A percentile compares a stretch with the other conserved stretches of the same genome.
Evolutionary conservation across 768 basidiomycete species (phyloP).

Genomic region (Filobasidium wieringae): DNA sequence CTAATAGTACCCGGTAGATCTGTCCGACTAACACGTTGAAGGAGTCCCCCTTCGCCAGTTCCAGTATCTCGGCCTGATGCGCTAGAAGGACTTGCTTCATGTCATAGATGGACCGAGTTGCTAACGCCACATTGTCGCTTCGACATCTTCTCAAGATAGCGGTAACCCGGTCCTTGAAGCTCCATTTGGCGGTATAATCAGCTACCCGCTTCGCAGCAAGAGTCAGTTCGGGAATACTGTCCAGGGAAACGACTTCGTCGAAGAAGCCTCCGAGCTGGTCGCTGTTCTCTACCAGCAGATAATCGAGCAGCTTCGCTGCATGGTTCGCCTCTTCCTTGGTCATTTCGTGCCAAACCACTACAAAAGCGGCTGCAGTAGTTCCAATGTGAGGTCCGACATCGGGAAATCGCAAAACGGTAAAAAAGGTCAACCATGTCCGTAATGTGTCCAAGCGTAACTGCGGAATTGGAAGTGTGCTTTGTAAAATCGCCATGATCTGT

Average conservation of each 20-base stretch:
- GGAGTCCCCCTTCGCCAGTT: conserved; percentile 66
- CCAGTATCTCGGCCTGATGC: conserved; percentile 47
- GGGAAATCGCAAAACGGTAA: conserved; percentile 51
- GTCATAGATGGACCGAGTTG: conserved; percentile 61
- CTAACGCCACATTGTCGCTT: conserved; percentile 71
- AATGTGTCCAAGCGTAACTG: conserved; percentile 70
- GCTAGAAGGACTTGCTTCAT: conserved; percentile 52
- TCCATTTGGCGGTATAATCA: conserved; percentile 43
- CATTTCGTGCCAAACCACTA: conserved; percentile 63
- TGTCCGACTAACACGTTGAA: conserved; percentile 68
- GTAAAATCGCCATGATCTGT: conserved; percentile 91
- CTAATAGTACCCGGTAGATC: conserved; percentile 55
- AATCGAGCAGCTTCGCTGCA: conserved; percentile 53
- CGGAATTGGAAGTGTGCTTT: conserved; percentile 66
- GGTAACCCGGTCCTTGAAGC: conserved; percentile 49
- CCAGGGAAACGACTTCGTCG: conserved; percentile 68
- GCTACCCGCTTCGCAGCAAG: conserved; percentile 25
- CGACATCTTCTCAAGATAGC: conserved; percentile 60
- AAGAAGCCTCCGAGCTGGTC: conserved; percentile 49
- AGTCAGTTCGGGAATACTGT: conserved; percentile 52
- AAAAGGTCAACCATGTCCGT: conserved; percentile 65
- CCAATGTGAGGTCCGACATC: conserved; percentile 79
- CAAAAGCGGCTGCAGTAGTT: conserved; percentile 71
- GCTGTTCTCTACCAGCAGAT: conserved; percentile 57
- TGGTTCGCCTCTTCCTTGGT: conserved; percentile 45